Percentiles rank a stretch among this genome's conserved stretches.
phyloP scores from a whole-genome alignment of 345 rosid genomes.

The Ailanthus altissimus region DNA sequence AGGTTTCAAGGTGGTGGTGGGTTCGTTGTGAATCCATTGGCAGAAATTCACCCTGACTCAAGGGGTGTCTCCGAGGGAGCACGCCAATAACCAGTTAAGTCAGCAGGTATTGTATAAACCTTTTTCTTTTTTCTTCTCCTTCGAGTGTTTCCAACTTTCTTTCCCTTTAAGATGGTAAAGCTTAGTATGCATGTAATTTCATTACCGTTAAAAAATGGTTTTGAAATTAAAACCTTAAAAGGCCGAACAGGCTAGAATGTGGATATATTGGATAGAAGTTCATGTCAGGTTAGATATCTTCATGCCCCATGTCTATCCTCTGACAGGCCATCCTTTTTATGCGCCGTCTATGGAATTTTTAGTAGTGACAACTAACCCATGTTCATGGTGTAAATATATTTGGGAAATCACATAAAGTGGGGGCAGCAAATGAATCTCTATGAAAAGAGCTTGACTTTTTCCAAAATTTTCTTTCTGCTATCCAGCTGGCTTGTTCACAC shows the following conservation, averaged over 20 bases:
- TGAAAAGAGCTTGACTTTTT: not conserved
- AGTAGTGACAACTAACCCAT: not conserved
- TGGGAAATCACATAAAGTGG: not conserved
- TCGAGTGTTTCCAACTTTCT: not conserved
- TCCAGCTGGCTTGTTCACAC: slow-evolving; percentile 9
- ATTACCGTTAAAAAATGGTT: not conserved
- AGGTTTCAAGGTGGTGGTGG: slow-evolving; percentile 56
- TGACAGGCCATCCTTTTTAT: not conserved
- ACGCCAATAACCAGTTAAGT: slow-evolving; percentile 27
- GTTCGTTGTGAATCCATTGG: slow-evolving; percentile 84
- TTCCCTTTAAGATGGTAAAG: not conserved
- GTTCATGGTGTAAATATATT: not conserved
- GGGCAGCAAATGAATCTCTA: not conserved
- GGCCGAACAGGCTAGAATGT: not conserved
- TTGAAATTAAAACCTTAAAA: not conserved
- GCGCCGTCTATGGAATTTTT: not conserved
- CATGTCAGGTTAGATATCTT: not conserved
- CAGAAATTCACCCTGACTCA: slow-evolving; percentile 54
- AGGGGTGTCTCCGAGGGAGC: slow-evolving; percentile 33
- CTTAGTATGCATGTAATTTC: not conserved
- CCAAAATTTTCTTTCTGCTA: not conserved
- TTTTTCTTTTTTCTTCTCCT: not conserved
- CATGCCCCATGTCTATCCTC: not conserved
- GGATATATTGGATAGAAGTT: not conserved
- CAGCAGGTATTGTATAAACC: slow-evolving; percentile 23